Percentiles rank a stretch among this genome's conserved stretches.
Evolutionary conservation across 2,329 filamentous ascomycete genomes (phyloP).

Genomic region (Arachnomyces sp.): DNA sequence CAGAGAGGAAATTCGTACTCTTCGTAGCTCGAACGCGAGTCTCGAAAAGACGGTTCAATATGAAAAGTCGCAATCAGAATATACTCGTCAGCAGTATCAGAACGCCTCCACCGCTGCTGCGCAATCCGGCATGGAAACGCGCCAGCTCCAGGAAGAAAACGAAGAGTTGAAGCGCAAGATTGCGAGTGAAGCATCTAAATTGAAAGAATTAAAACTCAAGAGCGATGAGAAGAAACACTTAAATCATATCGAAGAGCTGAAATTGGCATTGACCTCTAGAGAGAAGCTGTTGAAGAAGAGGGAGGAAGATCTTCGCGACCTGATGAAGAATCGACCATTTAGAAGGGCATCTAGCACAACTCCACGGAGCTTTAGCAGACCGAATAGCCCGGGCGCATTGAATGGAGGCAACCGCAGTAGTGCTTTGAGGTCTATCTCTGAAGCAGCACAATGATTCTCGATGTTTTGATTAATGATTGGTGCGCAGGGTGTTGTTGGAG

Average conservation of each 20-base stretch:
- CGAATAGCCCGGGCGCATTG: slow-evolving; percentile 33
- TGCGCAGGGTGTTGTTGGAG: not conserved
- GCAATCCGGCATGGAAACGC: slow-evolving; percentile 32
- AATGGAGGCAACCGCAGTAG: slow-evolving; percentile 27
- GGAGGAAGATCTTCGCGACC: slow-evolving; percentile 38
- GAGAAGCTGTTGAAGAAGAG: slow-evolving; percentile 35
- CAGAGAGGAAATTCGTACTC: slow-evolving; percentile 31
- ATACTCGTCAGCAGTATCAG: slow-evolving; percentile 41
- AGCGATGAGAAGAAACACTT: slow-evolving; percentile 28
- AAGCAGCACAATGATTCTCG: slow-evolving; percentile 5
- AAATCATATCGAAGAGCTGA: slow-evolving; percentile 31
- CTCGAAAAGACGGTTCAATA: slow-evolving; percentile 34
- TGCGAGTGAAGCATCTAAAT: slow-evolving; percentile 26
- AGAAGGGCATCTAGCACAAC: slow-evolving; percentile 37
- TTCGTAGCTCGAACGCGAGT: slow-evolving; percentile 28
- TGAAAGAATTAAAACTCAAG: slow-evolving; percentile 32
- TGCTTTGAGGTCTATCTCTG: slow-evolving; percentile 32
- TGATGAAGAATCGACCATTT: slow-evolving; percentile 37
- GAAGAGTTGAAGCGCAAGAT: slow-evolving; percentile 30
- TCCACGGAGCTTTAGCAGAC: slow-evolving; percentile 37
- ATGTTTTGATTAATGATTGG: not conserved
- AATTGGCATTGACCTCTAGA: slow-evolving; percentile 26
- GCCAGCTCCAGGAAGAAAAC: slow-evolving; percentile 31
- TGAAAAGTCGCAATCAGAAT: slow-evolving; percentile 37
- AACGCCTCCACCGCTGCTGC: slow-evolving; percentile 38